Evolutionary conservation across 495 filamentous ascomycete species (phyloP).

Genomic region (Extremus antarcticus): DNA sequence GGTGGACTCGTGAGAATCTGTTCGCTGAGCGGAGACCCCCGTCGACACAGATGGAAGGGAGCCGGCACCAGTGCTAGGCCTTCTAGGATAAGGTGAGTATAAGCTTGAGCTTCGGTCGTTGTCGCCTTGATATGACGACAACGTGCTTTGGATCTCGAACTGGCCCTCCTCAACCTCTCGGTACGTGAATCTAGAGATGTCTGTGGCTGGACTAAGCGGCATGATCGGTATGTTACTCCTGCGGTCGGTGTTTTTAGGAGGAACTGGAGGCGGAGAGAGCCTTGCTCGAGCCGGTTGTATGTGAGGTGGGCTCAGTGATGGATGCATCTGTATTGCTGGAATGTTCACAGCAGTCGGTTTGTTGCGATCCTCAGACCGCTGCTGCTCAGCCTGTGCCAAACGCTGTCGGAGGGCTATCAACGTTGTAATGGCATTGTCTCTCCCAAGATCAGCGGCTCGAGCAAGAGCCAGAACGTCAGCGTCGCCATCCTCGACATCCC

Average conservation of each 20-base stretch:
- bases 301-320: background rate
- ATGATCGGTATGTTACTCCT: background rate
- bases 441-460: background rate
- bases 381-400: background rate
- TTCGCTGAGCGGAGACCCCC: background rate
- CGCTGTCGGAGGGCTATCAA: background rate
- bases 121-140: background rate
- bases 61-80: background rate
- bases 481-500: background rate
- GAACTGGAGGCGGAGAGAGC: background rate
- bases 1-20: background rate
- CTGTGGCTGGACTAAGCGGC: background rate
- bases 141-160: background rate
- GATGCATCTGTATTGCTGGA: background rate
- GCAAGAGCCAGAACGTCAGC: background rate
- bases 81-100: background rate
- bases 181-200: background rate
- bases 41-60: background rate
- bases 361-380: background rate
- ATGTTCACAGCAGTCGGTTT: background rate
- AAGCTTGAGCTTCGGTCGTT: background rate
- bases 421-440: background rate
- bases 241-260: background rate
- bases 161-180: background rate
- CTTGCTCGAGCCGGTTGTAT: too few relatives aligned